A percentile compares a stretch with the other conserved stretches of the same genome.
Conservation (phyloP, 345 rosid species). For the Acer yangbiense region DNA sequence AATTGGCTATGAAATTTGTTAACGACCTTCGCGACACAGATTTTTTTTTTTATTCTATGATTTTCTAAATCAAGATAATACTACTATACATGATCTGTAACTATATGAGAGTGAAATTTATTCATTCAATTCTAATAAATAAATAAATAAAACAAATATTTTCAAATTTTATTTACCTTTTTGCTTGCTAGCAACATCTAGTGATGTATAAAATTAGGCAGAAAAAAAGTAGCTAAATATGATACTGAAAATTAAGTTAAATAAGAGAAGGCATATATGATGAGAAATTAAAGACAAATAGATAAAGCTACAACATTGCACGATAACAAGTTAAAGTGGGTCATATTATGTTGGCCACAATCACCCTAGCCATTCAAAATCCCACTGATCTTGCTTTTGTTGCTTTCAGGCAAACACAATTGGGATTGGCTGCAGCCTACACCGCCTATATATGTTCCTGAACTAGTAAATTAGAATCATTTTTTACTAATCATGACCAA, state of each 20-base stretch:
- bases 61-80: no score
- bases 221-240: no score
- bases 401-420: constrained; percentile 1
- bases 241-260: background rate
- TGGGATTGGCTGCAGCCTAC: background rate
- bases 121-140: no score
- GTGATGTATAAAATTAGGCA: background rate
- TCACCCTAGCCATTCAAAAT: background rate
- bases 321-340: background rate
- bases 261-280: background rate
- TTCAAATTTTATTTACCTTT: no score
- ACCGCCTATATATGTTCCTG: background rate
- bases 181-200: background rate
- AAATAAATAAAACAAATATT: no score
- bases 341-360: background rate
- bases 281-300: background rate
- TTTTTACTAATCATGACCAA: background rate
- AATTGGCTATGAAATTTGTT: background rate
- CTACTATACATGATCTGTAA: no score
- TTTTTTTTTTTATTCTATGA: no score
- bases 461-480: no score
- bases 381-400: background rate
- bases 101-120: no score
- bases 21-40: no score
- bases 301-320: background rate